Base-by-base conservation (phyloP, 805 yeast species). In the Ogataea ramenticola region DNA sequence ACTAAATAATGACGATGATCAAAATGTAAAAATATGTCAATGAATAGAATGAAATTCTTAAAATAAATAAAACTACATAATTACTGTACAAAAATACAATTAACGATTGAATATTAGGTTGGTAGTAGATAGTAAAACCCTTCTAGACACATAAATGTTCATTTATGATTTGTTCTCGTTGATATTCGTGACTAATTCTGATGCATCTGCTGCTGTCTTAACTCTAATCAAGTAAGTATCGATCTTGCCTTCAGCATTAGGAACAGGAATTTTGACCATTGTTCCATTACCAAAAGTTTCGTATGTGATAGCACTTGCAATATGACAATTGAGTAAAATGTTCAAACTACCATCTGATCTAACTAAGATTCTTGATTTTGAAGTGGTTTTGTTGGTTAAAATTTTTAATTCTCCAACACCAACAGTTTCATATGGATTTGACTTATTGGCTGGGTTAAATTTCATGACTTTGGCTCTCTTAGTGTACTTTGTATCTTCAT, bases 311-410 rank as follows among this genome's bases (percentile, higher is more conserved):
- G 75, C 77, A 43, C 73, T 73, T 10, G 75, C 67, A 11, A 89
- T 62, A n/a, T 70, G 64, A 14, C 80, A 68, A 59, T 91, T 91
- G 47, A 91, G 64, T 39, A 91, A 62, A 15, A 89, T 80, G 53
- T 95, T 76, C 34, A 84, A 82, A 34, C 88, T 80, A 26, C 96
- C 96, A 45, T 90, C 98, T 0, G 96, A 86, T 55, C 98, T 79
- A 19, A 91, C 74, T 32, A 91, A 66, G 14, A 86, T 65, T 60
- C 98, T 78, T 3, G 80, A 59, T 57, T 86, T 86, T 20, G 69
- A 66, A 10, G 83, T 80, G 2, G 67, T 71, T 42, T 73, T 73
- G 54, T 82, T 72, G 46, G 74, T 78, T 44, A 91, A 67, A 12
- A 91, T 69, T 55, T 87, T 85, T 52, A 89, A 69, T 41, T 82